Evolutionary conservation across 345 rosid species (phyloP), one percentile per base, ranked within the genome.

Genomic region (Mercurialis annua): DNA sequence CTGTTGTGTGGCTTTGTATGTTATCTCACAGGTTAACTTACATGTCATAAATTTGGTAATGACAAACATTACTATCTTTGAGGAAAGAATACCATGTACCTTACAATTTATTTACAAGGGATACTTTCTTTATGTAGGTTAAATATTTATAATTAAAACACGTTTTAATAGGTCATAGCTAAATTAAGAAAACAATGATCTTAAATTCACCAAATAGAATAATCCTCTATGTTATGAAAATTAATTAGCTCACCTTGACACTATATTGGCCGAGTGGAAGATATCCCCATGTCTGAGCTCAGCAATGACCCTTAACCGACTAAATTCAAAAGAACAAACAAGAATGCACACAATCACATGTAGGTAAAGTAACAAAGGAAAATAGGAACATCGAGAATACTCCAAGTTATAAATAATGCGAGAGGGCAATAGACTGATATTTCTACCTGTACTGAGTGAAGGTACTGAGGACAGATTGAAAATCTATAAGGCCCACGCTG

Each of bases 191-290:
- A 44, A 54, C n/a, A 29, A 15, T 4, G 16, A 29, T 14, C 31
- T 17, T 43, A 20, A 34, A 52, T 16, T 29, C 33, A 58, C 42
- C 36, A 44, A 54, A 63, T 30, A 15, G 1, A 2, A 27, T 15
- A 53, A 26, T 29, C 51, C 11, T 48, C 57, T 34, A 69, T 64
- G 20, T 38, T 58, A 70, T 21, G 59, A 66, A 67, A 64, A 79
- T 42, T 58, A 64, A 51, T 38, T 59, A 38, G 71, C 70, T 74
- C 71, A 90, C 98, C 99, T 95, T 69, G 98, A 92, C 56, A 95
- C 96, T 72, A 95, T 92, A 81, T 95, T 95, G 72, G 98, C 97
- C 49, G 99, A 85, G 85, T 92, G 99, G 76, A 95, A 95, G 68
- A 90, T 74, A 84, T 92, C 99, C 67, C 88, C 97, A 71, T 90